These are phyloP conservation scores for Erythrophleum ivorense DNA, from an alignment of 331 rosid genomes.

Conservation along the genomic window DNA sequence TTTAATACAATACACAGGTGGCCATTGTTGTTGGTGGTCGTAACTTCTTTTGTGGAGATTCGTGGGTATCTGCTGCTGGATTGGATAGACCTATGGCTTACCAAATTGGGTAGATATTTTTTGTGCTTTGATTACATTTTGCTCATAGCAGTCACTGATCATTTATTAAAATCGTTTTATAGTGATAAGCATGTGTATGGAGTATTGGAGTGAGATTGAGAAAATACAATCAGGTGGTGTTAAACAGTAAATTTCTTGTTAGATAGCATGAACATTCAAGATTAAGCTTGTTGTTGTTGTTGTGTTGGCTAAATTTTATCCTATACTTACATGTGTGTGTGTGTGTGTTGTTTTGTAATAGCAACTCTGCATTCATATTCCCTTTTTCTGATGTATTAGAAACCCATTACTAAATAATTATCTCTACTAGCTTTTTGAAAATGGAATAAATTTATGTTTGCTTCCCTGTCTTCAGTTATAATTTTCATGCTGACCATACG, in stretches of 20 bases:
- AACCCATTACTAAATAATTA: neutral
- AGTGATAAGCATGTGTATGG: constrained; percentile 6
- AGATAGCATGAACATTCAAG: neutral
- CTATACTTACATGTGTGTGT: neutral
- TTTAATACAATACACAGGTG: constrained; percentile 31
- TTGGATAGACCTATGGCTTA: constrained; percentile 46
- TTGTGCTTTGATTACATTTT: neutral
- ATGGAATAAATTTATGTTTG: neutral
- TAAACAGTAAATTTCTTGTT: neutral
- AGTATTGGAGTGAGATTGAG: constrained; percentile 8
- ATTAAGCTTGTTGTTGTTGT: neutral
- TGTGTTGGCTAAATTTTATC: neutral
- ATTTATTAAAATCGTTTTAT: neutral
- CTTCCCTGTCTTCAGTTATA: neutral
- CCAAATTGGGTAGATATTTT: constrained; percentile 43
- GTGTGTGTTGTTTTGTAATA: neutral
- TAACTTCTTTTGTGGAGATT: constrained; percentile 44
- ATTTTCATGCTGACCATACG: constrained; percentile 30
- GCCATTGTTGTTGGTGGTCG: constrained; percentile 50
- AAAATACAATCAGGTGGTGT: neutral
- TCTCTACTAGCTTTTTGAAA: neutral
- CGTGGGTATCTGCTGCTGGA: constrained; percentile 45
- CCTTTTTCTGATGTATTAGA: neutral
- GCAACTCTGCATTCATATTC: neutral
- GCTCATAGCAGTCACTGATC: neutral